Base-by-base conservation (phyloP, 2,329 filamentous ascomycete species). In the Pseudogymnoascus destructans region DNA sequence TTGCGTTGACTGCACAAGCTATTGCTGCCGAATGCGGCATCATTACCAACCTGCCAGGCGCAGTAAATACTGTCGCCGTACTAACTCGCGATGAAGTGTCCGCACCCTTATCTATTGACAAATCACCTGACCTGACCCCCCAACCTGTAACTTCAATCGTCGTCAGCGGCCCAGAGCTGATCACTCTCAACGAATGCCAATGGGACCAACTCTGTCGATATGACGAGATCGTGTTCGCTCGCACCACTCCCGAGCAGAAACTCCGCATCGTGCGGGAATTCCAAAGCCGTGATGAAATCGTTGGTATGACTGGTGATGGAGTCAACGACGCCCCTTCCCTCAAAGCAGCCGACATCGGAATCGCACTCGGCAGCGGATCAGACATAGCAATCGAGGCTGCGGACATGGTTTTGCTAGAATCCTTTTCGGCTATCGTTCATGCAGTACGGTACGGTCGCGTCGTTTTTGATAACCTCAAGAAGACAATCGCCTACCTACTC, bases 381-480 rank as follows among this genome's bases (percentile, higher is more conserved):
- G 79, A 81, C 58, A 78, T 81, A 60, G 79, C 79, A 13, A 80
- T 81, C 59, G 79, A 81, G 67, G 79, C 79, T 9, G 73, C 78
- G 0, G 79, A 82, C 62, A 80, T 81, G 76, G 77, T 81, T 0
- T 65, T 84, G 64, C 69, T 82, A 4, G 86, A 88, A 58, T 81
- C 79, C 0, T 89, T 89, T 65, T 77, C 80, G 0, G 84, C 82
- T 1, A 79, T 89, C 32, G 80, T 88, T 4, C 79, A 84, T 65
- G 86, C 85, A 0, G 80, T 90, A 2, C 76, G 81, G 62, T 88
- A 85, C 60, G 86, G 86, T 0, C 78, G 86, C 10, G 78, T 86
- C 5, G 83, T 89, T n/a, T 89, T 86, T 69, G 85, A 89, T 69
- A 89, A 89, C 64, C 72, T 90, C 57, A 86, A 87, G 68, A 90